These are phyloP conservation scores for Saccharomyces hybrid DNA, from an alignment of 1,139 yeast species.

Conservation along the genomic window DNA sequence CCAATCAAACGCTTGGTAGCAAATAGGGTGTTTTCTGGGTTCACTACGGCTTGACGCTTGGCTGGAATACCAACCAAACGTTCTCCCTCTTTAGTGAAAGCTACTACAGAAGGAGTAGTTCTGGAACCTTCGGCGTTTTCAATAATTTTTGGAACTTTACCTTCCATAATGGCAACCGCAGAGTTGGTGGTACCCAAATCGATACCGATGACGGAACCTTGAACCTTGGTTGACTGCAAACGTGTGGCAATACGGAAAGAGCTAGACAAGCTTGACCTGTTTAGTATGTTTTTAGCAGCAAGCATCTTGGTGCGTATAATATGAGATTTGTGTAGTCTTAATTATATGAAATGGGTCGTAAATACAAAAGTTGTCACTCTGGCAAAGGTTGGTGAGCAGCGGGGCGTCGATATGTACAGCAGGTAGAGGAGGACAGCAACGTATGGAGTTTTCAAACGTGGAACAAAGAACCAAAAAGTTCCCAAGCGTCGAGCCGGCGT, in stretches of 20 bases:
- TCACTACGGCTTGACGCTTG: conserved; percentile 83
- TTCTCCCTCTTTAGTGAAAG: conserved; percentile 78
- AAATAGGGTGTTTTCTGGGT: conserved; percentile 71
- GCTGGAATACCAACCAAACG: conserved; percentile 93
- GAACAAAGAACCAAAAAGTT: not conserved
- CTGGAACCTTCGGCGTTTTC: conserved; percentile 96
- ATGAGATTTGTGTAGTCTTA: not conserved
- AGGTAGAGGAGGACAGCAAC: not conserved
- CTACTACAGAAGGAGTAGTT: conserved; percentile 87
- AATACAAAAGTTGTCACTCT: not conserved
- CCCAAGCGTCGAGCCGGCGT: not conserved
- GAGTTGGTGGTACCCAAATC: conserved; percentile 87
- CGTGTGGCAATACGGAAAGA: conserved; percentile 27
- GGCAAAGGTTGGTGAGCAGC: conserved; percentile 1
- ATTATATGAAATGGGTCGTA: not conserved
- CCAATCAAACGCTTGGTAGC: conserved; percentile 88
- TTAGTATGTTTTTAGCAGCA: conserved; percentile 26
- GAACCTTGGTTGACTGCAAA: conserved; percentile 44
- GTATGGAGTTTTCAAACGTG: not conserved
- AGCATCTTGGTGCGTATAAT: conserved; percentile 14
- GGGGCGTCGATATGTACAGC: not conserved
- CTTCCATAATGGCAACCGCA: conserved; percentile 90
- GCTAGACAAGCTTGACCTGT: conserved; percentile 15
- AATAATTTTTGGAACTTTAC: conserved; percentile 83
- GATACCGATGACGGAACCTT: conserved; percentile 68